Evolutionary conservation across 352 stramenopile genomes (phyloP), one percentile per base, ranked within the genome.

Genomic region (Globisporangium recalcitrans): DNA sequence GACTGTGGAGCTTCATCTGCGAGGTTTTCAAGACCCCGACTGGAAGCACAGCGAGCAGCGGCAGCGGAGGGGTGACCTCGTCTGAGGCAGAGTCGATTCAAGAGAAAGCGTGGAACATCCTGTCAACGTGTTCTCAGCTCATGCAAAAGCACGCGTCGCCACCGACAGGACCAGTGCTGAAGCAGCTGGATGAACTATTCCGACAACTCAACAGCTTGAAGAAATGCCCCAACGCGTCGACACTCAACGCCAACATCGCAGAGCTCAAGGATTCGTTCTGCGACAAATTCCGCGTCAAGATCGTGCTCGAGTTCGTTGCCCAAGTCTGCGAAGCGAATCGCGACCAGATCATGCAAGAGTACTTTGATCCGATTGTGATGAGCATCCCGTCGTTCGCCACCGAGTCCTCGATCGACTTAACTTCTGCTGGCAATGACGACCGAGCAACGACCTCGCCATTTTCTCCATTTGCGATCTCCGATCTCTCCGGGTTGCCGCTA

Each of bases 1-100:
- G 84, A 0, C 60, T 93, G 8, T 91, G 84, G 84, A 68, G 73
- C 7, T 80, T 91, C 13, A 82, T 91, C 36, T 91, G 82, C 58
- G 82, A 93, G 24, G 54, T 88, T 7, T 91, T 93, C 64, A 83
- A 85, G 64, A 71, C 75, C 0, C 56, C 75, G n/a, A 61, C 70
- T 9, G 53, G 59, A 19, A 75, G 66, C 34, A 62, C 61, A 1
- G 64, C 56, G 19, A 61, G 49, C 9, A 55, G 16, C 10, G 69
- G 52, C 11, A 75, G 56, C 14, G 70, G 54, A 29, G 34, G 56
- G 3, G 77, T 90, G 34, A 87, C 76, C 2, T 91, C 85, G 0
- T 64, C 75, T 9, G 82, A 94, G 47, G 82, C 82, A 10, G 81
- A 92, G 60, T 60, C 69, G 10, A 78, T 91, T 7, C 82, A 93